Evolutionary conservation across 371 early-diverging fungal species (phyloP).

Genomic region (Rhizomucor miehei): DNA sequence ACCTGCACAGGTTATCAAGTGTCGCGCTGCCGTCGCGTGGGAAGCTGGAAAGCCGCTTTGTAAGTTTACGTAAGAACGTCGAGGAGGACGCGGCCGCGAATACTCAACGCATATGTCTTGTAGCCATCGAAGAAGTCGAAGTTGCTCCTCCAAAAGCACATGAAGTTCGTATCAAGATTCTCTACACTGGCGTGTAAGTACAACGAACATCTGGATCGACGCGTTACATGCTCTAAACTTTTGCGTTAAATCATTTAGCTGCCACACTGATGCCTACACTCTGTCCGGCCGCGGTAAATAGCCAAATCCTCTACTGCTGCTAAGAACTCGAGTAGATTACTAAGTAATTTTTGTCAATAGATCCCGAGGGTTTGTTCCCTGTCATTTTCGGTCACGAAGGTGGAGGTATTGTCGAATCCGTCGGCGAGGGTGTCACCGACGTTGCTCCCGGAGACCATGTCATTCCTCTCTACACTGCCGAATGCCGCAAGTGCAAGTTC

Average conservation of each 20-base stretch:
- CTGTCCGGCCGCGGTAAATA: constrained; percentile 78
- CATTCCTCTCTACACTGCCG: constrained; percentile 92
- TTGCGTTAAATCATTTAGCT: constrained; percentile 34
- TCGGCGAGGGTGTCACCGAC: constrained; percentile 94
- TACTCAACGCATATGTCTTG: neutral
- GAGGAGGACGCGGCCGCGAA: neutral
- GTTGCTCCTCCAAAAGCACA: constrained; percentile 93
- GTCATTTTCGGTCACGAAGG: constrained; percentile 96
- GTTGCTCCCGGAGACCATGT: constrained; percentile 92
- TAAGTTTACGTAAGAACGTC: constrained; percentile 40
- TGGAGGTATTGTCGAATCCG: constrained; percentile 92
- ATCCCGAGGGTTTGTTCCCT: constrained; percentile 90
- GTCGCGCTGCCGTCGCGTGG: constrained; percentile 97
- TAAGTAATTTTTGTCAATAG: constrained; percentile 26
- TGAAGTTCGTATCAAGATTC: constrained; percentile 93
- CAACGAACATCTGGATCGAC: neutral
- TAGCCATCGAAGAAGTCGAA: constrained; percentile 88
- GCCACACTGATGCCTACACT: constrained; percentile 95
- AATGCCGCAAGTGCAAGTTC: constrained; percentile 94
- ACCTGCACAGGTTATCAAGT: constrained; percentile 68
- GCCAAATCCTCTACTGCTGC: neutral
- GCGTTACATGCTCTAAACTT: constrained; percentile 1
- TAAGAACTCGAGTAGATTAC: neutral
- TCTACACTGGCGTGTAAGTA: constrained; percentile 83
- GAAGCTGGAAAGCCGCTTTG: constrained; percentile 87